Evolutionary conservation across 768 basidiomycete species (phyloP), one percentile per base, ranked within the genome.

Genomic region (Suillus sp.): DNA sequence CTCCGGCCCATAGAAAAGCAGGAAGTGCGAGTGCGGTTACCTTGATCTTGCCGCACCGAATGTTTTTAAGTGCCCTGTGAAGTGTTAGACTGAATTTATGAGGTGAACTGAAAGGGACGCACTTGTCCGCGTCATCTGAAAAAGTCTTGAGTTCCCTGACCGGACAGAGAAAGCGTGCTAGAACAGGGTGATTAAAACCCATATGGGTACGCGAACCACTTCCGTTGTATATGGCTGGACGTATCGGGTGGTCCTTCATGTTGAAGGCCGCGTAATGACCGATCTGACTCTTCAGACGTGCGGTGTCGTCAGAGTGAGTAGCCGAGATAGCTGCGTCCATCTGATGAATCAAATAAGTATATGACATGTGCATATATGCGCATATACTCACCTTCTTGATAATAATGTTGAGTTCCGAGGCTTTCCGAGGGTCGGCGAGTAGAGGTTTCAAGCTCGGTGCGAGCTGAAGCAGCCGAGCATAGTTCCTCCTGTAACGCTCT

Each of bases 1-100:
- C 51, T 5, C 47, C 57, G 2, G 56, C 25, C 58, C 62, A 67
- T 27, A 65, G 37, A 27, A 67, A 64, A 1, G 42, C 42, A 3
- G 66, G 64, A 10, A 51, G 59, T 1, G 40, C 22, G 1, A 13
- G 42, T 2, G 25, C 13, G 2, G 45, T 7, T 55, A 66, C 55
- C 6, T 5, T 42, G 30, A 66, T 63, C 25, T 58, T 61, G 16
- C 62, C 55, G 20, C 9, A 45, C 13, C 53, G 14, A 4, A 66
- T 5, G 55, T 4, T 34, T 5, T 34, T 35, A 13, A 42, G 16
- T 18, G 40, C 40, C 16, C 40, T 42, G 40, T 5, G 18, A 5
- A 2, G 16, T 16, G 16, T 42, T 43, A 27, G 30, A 43, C 25
- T n/a, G n/a, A n/a, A n/a, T n/a, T n/a, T n/a, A n/a, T n/a, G n/a